Percentiles rank a stretch among this genome's conserved stretches.
These are phyloP conservation scores for Apiotrichum veenhuisii DNA, from an alignment of 1,284 basidiomycete genomes.

Conservation along the genomic window DNA sequence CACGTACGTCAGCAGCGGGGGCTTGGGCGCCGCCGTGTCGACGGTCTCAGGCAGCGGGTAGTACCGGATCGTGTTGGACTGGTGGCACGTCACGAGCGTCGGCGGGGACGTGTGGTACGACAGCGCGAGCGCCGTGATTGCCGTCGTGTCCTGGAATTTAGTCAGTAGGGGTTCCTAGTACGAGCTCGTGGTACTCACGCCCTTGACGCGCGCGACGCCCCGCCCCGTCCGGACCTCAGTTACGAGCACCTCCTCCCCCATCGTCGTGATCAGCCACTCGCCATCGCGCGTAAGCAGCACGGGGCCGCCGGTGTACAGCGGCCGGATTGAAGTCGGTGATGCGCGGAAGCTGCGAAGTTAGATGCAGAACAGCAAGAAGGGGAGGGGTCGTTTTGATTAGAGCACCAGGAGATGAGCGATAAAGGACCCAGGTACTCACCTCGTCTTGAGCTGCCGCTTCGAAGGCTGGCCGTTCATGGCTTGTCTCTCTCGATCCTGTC, in stretches of 20 bases:
- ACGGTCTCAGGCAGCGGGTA: constrained; percentile 49
- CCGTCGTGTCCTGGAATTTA: constrained; percentile 52
- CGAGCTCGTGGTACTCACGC: constrained; percentile 57
- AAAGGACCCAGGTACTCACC: constrained; percentile 21
- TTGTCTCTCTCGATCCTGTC: background rate
- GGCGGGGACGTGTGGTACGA: constrained; percentile 48
- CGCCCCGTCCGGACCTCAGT: constrained; percentile 72
- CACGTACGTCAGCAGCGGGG: constrained; percentile 53
- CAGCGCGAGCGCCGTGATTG: constrained; percentile 53
- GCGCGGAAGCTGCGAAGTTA: constrained; percentile 42
- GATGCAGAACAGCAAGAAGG: background rate
- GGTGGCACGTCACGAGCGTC: constrained; percentile 53
- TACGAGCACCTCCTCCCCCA: constrained; percentile 77
- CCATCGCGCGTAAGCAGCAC: constrained; percentile 78
- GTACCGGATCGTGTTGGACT: constrained; percentile 53
- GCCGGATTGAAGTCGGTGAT: constrained; percentile 51
- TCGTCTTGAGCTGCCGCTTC: constrained; percentile 40
- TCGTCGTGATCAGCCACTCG: constrained; percentile 72
- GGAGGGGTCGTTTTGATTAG: too few species aligned
- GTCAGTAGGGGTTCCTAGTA: constrained; percentile 38
- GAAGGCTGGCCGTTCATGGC: constrained; percentile 36
- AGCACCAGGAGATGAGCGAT: background rate
- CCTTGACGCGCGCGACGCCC: constrained; percentile 72
- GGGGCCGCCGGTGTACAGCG: constrained; percentile 83
- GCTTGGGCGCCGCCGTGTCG: constrained; percentile 20